Conservation (phyloP, 1,284 basidiomycete genomes). For the Trametes sp. region DNA sequence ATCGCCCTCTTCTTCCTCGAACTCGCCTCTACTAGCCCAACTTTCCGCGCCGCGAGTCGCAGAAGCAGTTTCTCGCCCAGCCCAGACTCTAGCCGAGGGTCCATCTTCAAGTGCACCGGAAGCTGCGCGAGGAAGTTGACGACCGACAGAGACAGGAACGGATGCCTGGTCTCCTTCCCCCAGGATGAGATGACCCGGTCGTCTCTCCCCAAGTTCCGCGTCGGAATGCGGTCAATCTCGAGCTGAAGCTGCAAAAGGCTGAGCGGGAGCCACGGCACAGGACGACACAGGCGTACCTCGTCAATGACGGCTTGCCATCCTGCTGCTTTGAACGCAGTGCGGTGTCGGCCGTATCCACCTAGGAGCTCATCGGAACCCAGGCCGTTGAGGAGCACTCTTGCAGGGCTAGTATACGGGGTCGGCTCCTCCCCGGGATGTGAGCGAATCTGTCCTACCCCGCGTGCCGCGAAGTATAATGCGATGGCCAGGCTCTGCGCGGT, state of each 20-base stretch:
- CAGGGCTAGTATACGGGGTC: slow-evolving; percentile 70
- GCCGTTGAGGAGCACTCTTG: slow-evolving; percentile 89
- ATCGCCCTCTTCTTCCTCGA: slow-evolving; percentile 90
- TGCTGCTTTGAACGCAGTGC: slow-evolving; percentile 72
- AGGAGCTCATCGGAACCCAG: slow-evolving; percentile 96
- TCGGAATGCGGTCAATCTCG: slow-evolving; percentile 91
- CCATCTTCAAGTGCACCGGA: slow-evolving; percentile 84
- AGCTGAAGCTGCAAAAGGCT: slow-evolving; percentile 69
- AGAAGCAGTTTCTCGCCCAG: slow-evolving; percentile 91
- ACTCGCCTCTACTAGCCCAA: slow-evolving; percentile 77
- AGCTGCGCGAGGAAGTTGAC: slow-evolving; percentile 77
- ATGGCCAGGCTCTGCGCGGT: slow-evolving; percentile 82
- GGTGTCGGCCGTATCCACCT: slow-evolving; percentile 93
- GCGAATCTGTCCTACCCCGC: slow-evolving; percentile 71
- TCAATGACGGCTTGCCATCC: slow-evolving; percentile 80
- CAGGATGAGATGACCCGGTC: slow-evolving; percentile 91
- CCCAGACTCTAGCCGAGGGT: slow-evolving; percentile 72
- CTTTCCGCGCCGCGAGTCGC: slow-evolving; percentile 68
- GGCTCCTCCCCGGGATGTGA: slow-evolving; percentile 44
- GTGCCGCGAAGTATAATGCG: slow-evolving; percentile 93
- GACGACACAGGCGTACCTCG: slow-evolving; percentile 64
- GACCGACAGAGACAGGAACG: slow-evolving; percentile 85
- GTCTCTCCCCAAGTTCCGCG: slow-evolving; percentile 92
- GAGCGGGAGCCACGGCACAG: neutral
- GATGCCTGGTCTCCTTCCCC: slow-evolving; percentile 90